phyloP scores from a whole-genome alignment of 1,284 basidiomycete genomes.

The Apiotrichum sp. region DNA sequence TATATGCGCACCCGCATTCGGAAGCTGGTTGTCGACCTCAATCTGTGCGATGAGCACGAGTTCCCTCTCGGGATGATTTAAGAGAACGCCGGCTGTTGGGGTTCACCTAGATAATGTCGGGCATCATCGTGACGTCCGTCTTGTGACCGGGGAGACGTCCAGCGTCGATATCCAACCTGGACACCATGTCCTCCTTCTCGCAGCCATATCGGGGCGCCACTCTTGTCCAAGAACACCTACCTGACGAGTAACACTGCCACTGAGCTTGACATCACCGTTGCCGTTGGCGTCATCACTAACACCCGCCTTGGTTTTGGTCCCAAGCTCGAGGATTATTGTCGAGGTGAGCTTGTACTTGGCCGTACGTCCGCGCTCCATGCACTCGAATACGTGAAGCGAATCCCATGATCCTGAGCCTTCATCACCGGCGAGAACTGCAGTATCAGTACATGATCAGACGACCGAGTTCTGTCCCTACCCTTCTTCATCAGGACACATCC shows the following conservation, averaged over 20 bases:
- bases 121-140: too few species aligned
- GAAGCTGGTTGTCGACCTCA: conserved; percentile 77
- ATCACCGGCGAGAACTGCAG: conserved; percentile 15
- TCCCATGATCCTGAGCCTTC: conserved; percentile 67
- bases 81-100: too few species aligned
- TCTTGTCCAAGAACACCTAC: conserved; percentile 44
- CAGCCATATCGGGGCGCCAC: too few species aligned
- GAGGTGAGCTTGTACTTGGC: conserved; percentile 97
- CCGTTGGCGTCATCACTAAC: conserved; percentile 41
- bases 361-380: conserved; percentile 76
- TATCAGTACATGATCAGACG: not conserved
- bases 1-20: conserved; percentile 74
- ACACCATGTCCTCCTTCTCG: too few species aligned
- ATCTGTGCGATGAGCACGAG: not conserved
- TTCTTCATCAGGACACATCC: conserved; percentile 97
- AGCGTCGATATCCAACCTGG: too few species aligned
- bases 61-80: too few species aligned
- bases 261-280: conserved; percentile 72
- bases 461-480: conserved; percentile 53
- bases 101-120: too few species aligned
- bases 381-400: conserved; percentile 97
- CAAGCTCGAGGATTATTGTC: conserved; percentile 93
- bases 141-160: too few species aligned
- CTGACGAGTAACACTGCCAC: conserved; percentile 96
- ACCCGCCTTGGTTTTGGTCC: conserved; percentile 52